These are phyloP conservation scores for Corchorus capsularis DNA, from an alignment of 345 rosid genomes.

Conservation along the genomic window DNA sequence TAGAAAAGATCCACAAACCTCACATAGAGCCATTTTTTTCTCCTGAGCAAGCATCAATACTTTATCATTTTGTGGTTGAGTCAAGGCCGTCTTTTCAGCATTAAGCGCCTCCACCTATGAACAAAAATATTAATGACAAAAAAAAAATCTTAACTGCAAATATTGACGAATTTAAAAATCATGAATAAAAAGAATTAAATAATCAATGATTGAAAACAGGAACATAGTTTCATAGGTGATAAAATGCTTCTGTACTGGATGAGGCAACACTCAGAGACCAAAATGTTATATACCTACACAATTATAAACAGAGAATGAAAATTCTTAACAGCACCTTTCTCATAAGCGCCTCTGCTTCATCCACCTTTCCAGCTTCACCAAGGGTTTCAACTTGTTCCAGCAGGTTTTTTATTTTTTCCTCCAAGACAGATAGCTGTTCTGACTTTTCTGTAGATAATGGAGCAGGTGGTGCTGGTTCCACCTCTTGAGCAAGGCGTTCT, in stretches of 20 bases:
- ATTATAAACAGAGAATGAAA: neutral
- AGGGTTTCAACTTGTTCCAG: constrained; percentile 95
- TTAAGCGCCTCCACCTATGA: constrained; percentile 84
- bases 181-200: neutral
- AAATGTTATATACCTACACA: neutral
- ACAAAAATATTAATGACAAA: constrained; percentile 3
- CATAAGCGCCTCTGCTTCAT: constrained; percentile 99
- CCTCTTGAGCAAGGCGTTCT: constrained; percentile 92
- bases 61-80: constrained; percentile 78
- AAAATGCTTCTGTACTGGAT: neutral
- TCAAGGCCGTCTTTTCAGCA: constrained; percentile 66
- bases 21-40: constrained; percentile 96
- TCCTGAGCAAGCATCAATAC: constrained; percentile 77
- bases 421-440: constrained; percentile 79
- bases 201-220: no score
- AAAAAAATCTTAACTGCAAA: neutral
- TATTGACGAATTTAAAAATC: neutral
- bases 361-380: constrained; percentile 99
- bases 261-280: neutral
- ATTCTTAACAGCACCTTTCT: constrained; percentile 62
- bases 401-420: constrained; percentile 89
- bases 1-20: constrained; percentile 96
- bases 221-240: constrained; percentile 4
- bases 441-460: constrained; percentile 77
- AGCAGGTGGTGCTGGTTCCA: constrained; percentile 78